These are phyloP conservation scores for Epichloe glyceriae DNA, from an alignment of 2,329 filamentous ascomycete species.

Conservation along the genomic window DNA sequence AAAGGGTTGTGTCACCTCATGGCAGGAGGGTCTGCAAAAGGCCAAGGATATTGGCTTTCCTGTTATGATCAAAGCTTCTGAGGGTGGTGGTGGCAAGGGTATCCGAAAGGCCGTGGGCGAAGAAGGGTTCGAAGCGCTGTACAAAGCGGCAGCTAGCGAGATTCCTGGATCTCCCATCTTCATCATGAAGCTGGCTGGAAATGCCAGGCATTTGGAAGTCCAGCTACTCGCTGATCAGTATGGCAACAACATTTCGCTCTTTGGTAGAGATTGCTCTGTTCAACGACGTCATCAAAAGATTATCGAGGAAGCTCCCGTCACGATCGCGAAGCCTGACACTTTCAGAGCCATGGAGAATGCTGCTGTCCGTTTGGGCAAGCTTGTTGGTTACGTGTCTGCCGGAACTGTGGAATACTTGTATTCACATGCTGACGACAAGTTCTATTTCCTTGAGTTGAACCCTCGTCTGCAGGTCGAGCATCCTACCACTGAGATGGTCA, in stretches of 20 bases:
- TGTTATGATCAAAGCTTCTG: slow-evolving; percentile 99
- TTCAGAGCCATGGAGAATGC: slow-evolving; percentile 97
- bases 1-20: slow-evolving; percentile 81
- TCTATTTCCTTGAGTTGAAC: slow-evolving; percentile 98
- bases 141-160: slow-evolving; percentile 92
- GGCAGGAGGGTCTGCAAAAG: slow-evolving; percentile 77
- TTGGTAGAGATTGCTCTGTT: slow-evolving; percentile 96
- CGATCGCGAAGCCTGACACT: slow-evolving; percentile 76
- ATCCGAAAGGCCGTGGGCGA: slow-evolving; percentile 88
- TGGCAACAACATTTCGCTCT: slow-evolving; percentile 98
- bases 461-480: slow-evolving; percentile 99
- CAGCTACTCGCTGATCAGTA: slow-evolving; percentile 97
- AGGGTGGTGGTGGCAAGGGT: slow-evolving; percentile 97
- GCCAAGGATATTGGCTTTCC: slow-evolving; percentile 92
- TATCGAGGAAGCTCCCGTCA: slow-evolving; percentile 96
- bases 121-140: slow-evolving; percentile 72
- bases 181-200: slow-evolving; percentile 98
- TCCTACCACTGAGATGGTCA: slow-evolving; percentile 98
- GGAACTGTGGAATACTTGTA: slow-evolving; percentile 99
- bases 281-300: slow-evolving; percentile 99
- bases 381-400: slow-evolving; percentile 96
- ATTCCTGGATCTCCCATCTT: slow-evolving; percentile 98
- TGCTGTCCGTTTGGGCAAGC: slow-evolving; percentile 80
- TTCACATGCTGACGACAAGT: slow-evolving; percentile 94
- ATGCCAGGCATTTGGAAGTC: slow-evolving; percentile 92